These are phyloP conservation scores for Calonectria leucothoes DNA, from an alignment of 2,329 filamentous ascomycete genomes.

Conservation along the genomic window DNA sequence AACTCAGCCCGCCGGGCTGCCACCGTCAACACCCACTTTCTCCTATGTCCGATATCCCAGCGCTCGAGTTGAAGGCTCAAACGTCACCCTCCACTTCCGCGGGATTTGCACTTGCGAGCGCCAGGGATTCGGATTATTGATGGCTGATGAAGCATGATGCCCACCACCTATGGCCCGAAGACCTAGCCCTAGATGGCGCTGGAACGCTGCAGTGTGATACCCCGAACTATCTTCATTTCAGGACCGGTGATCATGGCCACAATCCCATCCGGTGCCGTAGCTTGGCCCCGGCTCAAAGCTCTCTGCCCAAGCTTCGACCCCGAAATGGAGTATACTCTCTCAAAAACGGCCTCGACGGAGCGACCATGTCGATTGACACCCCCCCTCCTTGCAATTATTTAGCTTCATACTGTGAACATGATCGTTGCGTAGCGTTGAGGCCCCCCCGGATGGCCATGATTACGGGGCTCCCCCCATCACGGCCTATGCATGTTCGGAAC, in stretches of 20 bases:
- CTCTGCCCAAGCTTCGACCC: constrained; percentile 14
- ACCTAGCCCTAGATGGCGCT: constrained; percentile 27
- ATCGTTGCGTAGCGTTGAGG: constrained; percentile 20
- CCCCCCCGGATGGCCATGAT: constrained; percentile 10
- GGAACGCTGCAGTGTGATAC: constrained; percentile 23
- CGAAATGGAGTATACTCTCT: constrained; percentile 29
- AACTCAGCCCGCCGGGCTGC: constrained; percentile 15
- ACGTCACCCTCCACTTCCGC: constrained; percentile 27
- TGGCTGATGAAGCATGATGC: constrained; percentile 9
- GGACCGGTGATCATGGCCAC: constrained; percentile 21
- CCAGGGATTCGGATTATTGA: constrained; percentile 23
- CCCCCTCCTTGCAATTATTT: constrained; percentile 5
- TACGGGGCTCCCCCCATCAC: constrained; percentile 1
- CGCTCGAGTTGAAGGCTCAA: constrained; percentile 15
- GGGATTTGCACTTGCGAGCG: constrained; percentile 25
- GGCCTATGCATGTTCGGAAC: constrained; percentile 14
- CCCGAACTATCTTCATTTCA: constrained; percentile 24
- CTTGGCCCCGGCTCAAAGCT: constrained; percentile 34
- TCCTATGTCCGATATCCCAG: constrained; percentile 18
- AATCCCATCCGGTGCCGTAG: constrained; percentile 19
- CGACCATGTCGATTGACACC: constrained; percentile 28
- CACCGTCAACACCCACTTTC: constrained; percentile 16
- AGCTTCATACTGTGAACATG: constrained; percentile 27
- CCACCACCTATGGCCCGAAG: constrained; percentile 23
- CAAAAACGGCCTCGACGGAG: constrained; percentile 20